Evolutionary conservation across 768 basidiomycete species (phyloP), one percentile per base, ranked within the genome.

Genomic region (Tubosaeta brunneosetosa): DNA sequence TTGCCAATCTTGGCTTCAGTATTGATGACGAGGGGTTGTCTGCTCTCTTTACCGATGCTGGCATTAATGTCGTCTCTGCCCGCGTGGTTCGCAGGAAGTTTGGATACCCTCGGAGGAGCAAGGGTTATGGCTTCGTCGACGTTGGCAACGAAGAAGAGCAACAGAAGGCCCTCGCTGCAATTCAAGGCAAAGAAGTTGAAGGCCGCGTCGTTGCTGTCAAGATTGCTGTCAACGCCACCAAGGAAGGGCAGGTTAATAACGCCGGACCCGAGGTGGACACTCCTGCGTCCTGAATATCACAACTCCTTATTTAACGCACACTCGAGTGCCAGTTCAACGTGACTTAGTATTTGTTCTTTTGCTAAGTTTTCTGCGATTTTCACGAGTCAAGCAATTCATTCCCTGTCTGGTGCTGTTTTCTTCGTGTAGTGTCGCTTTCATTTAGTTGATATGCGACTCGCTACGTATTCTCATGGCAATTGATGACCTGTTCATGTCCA

Each of bases 51-150:
- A 88, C 84, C 47, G 88, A 91, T 57, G 90, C 85, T 22, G 90
- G 83, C 57, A 85, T 97, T 74, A 75, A 72, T 38, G 89, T 95
- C 59, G 76, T 80, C 66, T 88, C 87, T 60, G 94, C 94, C 56
- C 90, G 90, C 59, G 88, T 99, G 58, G 91, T 97, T 62, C 84
- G 85, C 67, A 80, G 86, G 65, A 83, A 85, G 63, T 91, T 82
- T 79, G 91, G 91, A 4, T 81, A 82, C 40, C 86, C 87, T 65
- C 82, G 87, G 69, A 88, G 84, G 72, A 91, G 88, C 80, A 95
- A 95, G 74, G 95, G 95, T 51, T 98, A 94, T 71, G 95, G 93
- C 48, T 99, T 99, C 66, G 95, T 99, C 66, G 94, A 98, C 62
- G 91, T 97, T 57, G 91, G 88, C 55, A 75, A 76, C 60, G 86